A percentile compares a stretch with the other conserved stretches of the same genome.
phyloP scores from a whole-genome alignment of 139 green algal genomes.

The Tetradesmus obliquus region DNA sequence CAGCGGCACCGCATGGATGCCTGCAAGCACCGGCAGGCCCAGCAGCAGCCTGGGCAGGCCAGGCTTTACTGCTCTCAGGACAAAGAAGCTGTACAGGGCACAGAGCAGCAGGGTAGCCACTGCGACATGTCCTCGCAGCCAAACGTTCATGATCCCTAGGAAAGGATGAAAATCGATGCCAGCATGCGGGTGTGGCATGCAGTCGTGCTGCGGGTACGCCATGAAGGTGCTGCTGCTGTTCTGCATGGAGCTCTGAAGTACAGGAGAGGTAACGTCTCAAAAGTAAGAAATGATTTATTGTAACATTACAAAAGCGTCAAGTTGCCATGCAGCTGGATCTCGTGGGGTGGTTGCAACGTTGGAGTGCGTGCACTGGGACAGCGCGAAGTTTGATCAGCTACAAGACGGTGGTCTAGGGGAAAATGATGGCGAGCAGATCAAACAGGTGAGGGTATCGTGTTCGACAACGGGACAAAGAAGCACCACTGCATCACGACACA shows the following conservation, averaged over 20 bases:
- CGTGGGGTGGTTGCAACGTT: not conserved
- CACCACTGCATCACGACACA: not conserved
- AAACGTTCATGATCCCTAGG: not conserved
- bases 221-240: not conserved
- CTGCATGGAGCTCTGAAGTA: not conserved
- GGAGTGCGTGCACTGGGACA: not conserved
- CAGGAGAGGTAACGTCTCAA: not conserved
- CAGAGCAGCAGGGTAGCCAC: not conserved
- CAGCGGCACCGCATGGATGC: constrained; percentile 4
- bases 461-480: not conserved
- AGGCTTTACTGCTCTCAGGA: not conserved
- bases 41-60: constrained; percentile 7
- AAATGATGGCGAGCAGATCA: not conserved
- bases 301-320: not conserved
- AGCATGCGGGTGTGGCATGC: not conserved
- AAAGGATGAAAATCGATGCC: not conserved
- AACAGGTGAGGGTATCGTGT: not conserved
- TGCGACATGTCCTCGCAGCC: not conserved
- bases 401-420: no score
- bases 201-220: not conserved
- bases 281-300: not conserved
- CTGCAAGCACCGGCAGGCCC: not conserved
- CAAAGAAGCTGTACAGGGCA: not conserved
- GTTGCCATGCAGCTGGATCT: not conserved
- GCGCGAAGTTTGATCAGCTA: not conserved